A percentile compares a stretch with the other conserved stretches of the same genome.
Conservation (phyloP, 2,329 filamentous ascomycete genomes). For the Endothia cerciana region DNA sequence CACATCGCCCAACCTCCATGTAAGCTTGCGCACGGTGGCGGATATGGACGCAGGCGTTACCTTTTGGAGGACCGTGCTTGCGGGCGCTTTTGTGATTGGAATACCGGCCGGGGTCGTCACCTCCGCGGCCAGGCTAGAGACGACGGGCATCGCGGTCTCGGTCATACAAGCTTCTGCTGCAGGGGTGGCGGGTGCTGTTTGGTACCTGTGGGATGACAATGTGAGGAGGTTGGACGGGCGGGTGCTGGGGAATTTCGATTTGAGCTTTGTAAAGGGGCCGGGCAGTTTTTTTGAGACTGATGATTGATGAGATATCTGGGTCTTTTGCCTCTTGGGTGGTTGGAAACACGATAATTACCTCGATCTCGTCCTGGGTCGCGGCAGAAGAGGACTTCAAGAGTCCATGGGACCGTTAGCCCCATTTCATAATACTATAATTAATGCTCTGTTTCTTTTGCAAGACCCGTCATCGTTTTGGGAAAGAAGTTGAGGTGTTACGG, state of each 20-base stretch:
- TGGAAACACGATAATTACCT: neutral
- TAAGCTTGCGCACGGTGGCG: conserved; percentile 49
- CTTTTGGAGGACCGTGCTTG: conserved; percentile 45
- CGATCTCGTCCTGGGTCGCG: neutral
- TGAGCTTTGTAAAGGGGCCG: conserved; percentile 46
- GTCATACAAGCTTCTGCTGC: conserved; percentile 47
- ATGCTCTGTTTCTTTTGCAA: neutral
- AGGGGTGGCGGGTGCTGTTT: conserved; percentile 39
- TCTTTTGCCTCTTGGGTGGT: neutral
- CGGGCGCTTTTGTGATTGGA: conserved; percentile 49
- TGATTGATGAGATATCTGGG: conserved; percentile 34
- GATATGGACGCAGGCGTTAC: conserved; percentile 53
- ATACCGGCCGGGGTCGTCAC: conserved; percentile 43
- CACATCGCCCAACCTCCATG: conserved; percentile 50
- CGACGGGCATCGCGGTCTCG: conserved; percentile 46
- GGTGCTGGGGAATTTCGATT: conserved; percentile 51
- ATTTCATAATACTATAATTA: neutral
- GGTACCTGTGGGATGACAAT: conserved; percentile 48
- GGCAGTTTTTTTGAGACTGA: conserved; percentile 50
- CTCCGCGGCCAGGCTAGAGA: conserved; percentile 42
- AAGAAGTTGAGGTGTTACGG: neutral
- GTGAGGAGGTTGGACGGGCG: conserved; percentile 50
- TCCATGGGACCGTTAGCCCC: neutral
- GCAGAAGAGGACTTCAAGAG: neutral
- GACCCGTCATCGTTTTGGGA: neutral